These are phyloP conservation scores for Cucurbita ficifolia DNA, from an alignment of 306 rosid species.

Conservation along the genomic window DNA sequence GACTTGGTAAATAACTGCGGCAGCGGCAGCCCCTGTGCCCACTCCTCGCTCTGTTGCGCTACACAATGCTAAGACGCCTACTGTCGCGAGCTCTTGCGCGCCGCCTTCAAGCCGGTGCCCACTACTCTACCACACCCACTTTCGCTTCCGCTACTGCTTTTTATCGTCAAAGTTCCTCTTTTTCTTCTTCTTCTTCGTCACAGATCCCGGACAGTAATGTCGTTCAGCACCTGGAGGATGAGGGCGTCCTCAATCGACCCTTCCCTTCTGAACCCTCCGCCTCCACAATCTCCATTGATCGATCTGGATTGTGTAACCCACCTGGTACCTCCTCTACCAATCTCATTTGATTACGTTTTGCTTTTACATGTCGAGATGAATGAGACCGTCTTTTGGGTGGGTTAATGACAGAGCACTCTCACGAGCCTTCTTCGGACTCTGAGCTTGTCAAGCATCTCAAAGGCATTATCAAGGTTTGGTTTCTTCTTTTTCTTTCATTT, in stretches of 20 bases:
- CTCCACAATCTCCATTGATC: conserved; percentile 25
- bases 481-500: neutral
- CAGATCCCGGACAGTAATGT: conserved; percentile 12
- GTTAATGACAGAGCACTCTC: conserved; percentile 29
- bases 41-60: neutral
- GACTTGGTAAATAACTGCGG: neutral
- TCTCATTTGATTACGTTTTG: conserved; percentile 3
- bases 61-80: conserved; percentile 28
- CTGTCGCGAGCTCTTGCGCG: conserved; percentile 13
- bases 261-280: conserved; percentile 18
- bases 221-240: conserved; percentile 17
- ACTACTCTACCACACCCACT: neutral
- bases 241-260: neutral
- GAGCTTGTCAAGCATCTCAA: conserved; percentile 51
- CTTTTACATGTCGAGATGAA: neutral
- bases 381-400: neutral
- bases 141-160: neutral
- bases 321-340: conserved; percentile 10
- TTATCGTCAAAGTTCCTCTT: neutral
- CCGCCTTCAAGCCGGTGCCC: conserved; percentile 4
- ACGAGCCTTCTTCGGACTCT: conserved; percentile 27
- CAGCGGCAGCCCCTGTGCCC: neutral
- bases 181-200: conserved; percentile 19
- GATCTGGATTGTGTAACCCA: conserved; percentile 33
- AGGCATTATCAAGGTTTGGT: conserved; percentile 30